Evolutionary conservation across 108 stramenopile species (phyloP).

Genomic region (Epithemia pelagica): DNA sequence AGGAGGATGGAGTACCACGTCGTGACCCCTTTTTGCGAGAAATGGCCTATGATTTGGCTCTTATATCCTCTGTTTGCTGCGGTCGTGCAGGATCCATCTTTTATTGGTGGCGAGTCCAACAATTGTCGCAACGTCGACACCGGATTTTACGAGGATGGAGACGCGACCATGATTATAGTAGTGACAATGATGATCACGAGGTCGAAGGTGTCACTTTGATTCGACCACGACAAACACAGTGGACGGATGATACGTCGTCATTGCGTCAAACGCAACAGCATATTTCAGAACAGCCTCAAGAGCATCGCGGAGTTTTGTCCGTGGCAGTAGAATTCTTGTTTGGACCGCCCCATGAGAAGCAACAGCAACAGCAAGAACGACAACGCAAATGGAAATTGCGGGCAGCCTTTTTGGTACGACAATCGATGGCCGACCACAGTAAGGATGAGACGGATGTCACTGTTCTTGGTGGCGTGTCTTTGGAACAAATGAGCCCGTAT

Average conservation of each 20-base stretch:
- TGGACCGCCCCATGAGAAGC: constrained; percentile 34
- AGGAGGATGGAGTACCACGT: constrained; percentile 26
- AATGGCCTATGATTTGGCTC: constrained; percentile 62
- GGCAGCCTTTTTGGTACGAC: constrained; percentile 42
- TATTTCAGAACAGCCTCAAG: constrained; percentile 6
- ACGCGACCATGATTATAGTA: not conserved
- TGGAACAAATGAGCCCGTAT: constrained; percentile 55
- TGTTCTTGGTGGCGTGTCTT: constrained; percentile 45
- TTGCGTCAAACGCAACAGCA: not conserved
- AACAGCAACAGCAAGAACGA: constrained; percentile 6
- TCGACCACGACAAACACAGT: constrained; percentile 5
- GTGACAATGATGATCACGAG: not conserved
- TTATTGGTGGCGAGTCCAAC: constrained; percentile 58
- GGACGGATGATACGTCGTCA: constrained; percentile 6
- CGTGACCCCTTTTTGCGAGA: constrained; percentile 69
- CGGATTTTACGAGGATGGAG: constrained; percentile 30
- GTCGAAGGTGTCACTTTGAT: constrained; percentile 35
- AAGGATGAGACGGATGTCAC: not conserved
- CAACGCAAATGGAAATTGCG: constrained; percentile 69
- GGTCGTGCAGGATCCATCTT: constrained; percentile 54
- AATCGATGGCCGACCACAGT: constrained; percentile 15
- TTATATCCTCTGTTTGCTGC: constrained; percentile 56
- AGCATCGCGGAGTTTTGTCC: constrained; percentile 57
- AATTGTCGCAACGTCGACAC: constrained; percentile 33
- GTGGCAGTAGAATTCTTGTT: constrained; percentile 79